phyloP scores from a whole-genome alignment of 306 rosid genomes.

The Prinsepia uniflora region DNA sequence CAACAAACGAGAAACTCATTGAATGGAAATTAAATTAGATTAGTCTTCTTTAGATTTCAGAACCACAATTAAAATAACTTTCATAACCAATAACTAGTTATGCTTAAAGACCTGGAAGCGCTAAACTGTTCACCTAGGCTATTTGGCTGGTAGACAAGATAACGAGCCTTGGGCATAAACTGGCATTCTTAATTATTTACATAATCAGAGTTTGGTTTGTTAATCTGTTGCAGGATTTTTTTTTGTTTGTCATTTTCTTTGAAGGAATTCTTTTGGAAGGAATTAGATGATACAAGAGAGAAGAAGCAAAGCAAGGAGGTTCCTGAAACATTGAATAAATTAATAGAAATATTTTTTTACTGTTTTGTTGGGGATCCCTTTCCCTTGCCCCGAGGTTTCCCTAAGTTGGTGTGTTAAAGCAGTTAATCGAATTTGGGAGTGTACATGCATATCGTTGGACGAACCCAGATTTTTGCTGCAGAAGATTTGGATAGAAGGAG shows the following conservation, averaged over 20 bases:
- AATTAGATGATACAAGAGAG: slow-evolving; percentile 26
- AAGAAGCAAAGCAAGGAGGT: slow-evolving; percentile 28
- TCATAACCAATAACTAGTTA: neutral
- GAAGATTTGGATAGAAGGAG: slow-evolving; percentile 41
- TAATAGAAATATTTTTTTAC: slow-evolving; percentile 26
- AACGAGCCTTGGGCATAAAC: neutral
- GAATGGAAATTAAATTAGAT: neutral
- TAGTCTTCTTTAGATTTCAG: neutral
- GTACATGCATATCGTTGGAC: slow-evolving; percentile 37
- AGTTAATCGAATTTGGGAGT: slow-evolving; percentile 30
- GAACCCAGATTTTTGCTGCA: slow-evolving; percentile 33
- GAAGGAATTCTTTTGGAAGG: slow-evolving; percentile 40
- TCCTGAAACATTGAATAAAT: slow-evolving; percentile 34
- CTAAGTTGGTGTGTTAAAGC: slow-evolving; percentile 30
- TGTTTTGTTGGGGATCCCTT: slow-evolving; percentile 31
- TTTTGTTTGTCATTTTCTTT: neutral
- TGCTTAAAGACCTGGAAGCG: neutral
- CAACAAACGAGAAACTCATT: neutral
- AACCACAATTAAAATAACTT: neutral
- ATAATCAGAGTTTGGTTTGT: slow-evolving; percentile 8
- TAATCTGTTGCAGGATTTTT: slow-evolving; percentile 35
- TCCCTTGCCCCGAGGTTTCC: slow-evolving; percentile 27
- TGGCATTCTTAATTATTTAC: neutral
- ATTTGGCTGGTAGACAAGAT: neutral
- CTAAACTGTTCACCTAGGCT: neutral